Evolutionary conservation across 2,329 filamentous ascomycete genomes (phyloP), one percentile per base, ranked within the genome.

Genomic region (Herpotrichia juniperi): DNA sequence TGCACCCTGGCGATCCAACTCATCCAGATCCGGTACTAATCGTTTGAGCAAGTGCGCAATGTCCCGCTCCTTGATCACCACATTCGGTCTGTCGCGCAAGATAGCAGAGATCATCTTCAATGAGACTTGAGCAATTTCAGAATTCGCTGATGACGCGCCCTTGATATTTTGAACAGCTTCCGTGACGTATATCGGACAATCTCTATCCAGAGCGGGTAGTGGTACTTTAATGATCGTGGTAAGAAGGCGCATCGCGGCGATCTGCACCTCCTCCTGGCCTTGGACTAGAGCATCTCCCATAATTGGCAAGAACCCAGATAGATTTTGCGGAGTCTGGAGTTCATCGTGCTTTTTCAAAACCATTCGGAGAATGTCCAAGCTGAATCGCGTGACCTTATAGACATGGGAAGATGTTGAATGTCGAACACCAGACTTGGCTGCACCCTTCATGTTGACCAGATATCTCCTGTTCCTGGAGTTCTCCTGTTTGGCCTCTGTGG

Each of bases 261-360:
- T 85, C 76, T 96, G 94, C 53, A 99, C 89, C 69, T 99, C 94
- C 66, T 97, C 93, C 67, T 97, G 91, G 1, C 86, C 87, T 59
- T 87, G 87, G 7, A 96, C 81, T 37, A 97, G 80, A 0, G 91
- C 87, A 73, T 99, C 94, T 48, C 93, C 93, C 28, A 97, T 82
- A 52, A 97, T 87, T 0, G 92, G 91, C 44, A 99, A 78, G 66
- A 97, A 97, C 0, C 92, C 93, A 37, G 86, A 79, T 40, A 99
- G 77, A 61, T 97, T 97, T 37, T 82, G 80, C 0, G 90, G 80
- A 1, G 88, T 97, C 58, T 92, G 85, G 24, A 99, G 80, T 49
- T 85, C 84, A 48, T 93, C 89, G 59, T 96, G 87, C 70, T 96
- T 96, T 66, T 90, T 91, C 53, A 97, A 76, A n/a, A 96, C 84